Percentiles rank a stretch among this genome's conserved stretches.
Conservation (phyloP, 306 rosid species). For the Nissolia schottii region DNA sequence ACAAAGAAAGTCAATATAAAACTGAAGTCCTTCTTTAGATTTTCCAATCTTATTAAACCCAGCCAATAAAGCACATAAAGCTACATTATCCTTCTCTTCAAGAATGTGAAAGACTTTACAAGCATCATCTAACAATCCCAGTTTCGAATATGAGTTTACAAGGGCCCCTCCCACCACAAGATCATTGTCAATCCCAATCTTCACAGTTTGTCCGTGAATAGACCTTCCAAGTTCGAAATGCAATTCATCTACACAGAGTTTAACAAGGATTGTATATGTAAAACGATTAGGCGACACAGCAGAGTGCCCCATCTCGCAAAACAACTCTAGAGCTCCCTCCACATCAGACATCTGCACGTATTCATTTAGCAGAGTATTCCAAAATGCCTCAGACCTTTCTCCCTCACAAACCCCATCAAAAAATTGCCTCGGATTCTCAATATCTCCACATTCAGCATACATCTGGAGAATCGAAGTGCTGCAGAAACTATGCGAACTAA, state of each 20-base stretch:
- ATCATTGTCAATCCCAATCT: constrained; percentile 36
- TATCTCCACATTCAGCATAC: constrained; percentile 32
- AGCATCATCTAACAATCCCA: constrained; percentile 29
- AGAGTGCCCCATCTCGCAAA: constrained; percentile 22
- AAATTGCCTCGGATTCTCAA: constrained; percentile 30
- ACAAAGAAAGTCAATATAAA: constrained; percentile 28
- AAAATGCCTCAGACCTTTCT: constrained; percentile 32
- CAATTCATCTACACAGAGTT: constrained; percentile 29
- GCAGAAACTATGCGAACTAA: constrained; percentile 24
- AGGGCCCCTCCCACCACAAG: constrained; percentile 39
- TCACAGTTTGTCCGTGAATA: constrained; percentile 35
- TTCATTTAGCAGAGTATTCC: constrained; percentile 40
- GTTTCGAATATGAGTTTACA: constrained; percentile 36
- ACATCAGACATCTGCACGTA: constrained; percentile 28
- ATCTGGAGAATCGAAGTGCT: constrained; percentile 31
- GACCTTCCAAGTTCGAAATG: constrained; percentile 35
- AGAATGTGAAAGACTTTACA: constrained; percentile 25
- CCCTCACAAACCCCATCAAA: constrained; percentile 33
- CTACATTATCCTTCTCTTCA: constrained; percentile 38
- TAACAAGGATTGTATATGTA: constrained; percentile 31
- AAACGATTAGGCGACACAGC: constrained; percentile 15
- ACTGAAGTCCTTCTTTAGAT: constrained; percentile 23
- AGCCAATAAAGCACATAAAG: constrained; percentile 38
- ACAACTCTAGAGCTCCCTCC: constrained; percentile 29
- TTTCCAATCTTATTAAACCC: constrained; percentile 41